phyloP scores from a whole-genome alignment of 1,139 yeast species.

The Petasospora rhodanensis region DNA sequence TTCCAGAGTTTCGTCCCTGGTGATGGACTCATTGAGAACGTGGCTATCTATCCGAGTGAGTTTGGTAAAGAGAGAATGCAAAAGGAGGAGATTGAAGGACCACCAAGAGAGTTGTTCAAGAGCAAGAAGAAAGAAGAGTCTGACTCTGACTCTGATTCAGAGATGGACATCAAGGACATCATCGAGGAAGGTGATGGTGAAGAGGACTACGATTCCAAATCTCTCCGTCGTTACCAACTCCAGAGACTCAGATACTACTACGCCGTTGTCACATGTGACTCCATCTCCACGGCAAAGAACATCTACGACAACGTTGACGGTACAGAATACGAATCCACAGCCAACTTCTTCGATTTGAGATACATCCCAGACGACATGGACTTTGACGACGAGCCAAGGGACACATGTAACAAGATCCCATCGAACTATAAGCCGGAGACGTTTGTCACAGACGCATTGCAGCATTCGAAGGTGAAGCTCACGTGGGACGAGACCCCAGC shows the following conservation, averaged over 20 bases:
- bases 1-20: slow-evolving; percentile 82
- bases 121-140: slow-evolving; percentile 34
- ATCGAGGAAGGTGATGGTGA: slow-evolving; percentile 71
- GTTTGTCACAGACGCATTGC: slow-evolving; percentile 90
- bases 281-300: slow-evolving; percentile 61
- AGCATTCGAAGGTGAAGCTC: slow-evolving; percentile 86
- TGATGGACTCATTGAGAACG: slow-evolving; percentile 64
- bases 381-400: slow-evolving; percentile 74
- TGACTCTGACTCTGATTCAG: slow-evolving; percentile 44
- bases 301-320: slow-evolving; percentile 91
- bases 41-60: slow-evolving; percentile 84
- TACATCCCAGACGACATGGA: slow-evolving; percentile 90
- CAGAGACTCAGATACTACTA: slow-evolving; percentile 86
- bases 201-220: slow-evolving; percentile 65
- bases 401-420: slow-evolving; percentile 68
- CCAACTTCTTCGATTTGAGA: slow-evolving; percentile 87
- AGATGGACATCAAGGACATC: slow-evolving; percentile 55
- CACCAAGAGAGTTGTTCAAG: slow-evolving; percentile 78
- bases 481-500: slow-evolving; percentile 99
- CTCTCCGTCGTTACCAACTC: slow-evolving; percentile 72
- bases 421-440: slow-evolving; percentile 72
- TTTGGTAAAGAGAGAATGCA: slow-evolving; percentile 93
- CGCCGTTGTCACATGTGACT: slow-evolving; percentile 87
- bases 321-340: slow-evolving; percentile 92
- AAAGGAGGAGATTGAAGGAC: slow-evolving; percentile 87